Conservation (phyloP, 2,329 filamentous ascomycete genomes). For the Calonectria pseudoreteaudii region DNA sequence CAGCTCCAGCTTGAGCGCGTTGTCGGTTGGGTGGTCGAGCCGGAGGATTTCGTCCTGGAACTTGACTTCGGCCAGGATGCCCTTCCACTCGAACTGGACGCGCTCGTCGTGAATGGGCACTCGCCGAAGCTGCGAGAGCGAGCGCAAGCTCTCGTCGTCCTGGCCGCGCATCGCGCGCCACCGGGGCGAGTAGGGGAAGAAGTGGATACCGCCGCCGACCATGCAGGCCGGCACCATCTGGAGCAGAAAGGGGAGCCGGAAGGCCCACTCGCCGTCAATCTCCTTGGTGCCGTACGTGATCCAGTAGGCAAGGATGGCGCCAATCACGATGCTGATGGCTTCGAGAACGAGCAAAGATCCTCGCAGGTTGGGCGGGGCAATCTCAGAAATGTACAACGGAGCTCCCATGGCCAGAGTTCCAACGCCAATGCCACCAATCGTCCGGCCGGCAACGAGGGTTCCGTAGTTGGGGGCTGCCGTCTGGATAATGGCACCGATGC, state of each 20-base stretch:
- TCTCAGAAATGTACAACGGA: constrained; percentile 48
- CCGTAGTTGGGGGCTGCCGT: constrained; percentile 43
- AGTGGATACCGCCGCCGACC: constrained; percentile 54
- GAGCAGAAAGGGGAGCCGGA: constrained; percentile 59
- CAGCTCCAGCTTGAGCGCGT: constrained; percentile 57
- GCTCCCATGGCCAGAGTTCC: constrained; percentile 46
- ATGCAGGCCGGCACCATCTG: constrained; percentile 45
- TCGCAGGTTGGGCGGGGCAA: constrained; percentile 51
- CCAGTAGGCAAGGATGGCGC: constrained; percentile 65
- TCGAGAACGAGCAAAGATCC: constrained; percentile 61
- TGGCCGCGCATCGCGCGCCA: constrained; percentile 56
- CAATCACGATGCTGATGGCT: constrained; percentile 62
- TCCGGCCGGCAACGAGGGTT: constrained; percentile 41
- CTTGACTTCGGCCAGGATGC: constrained; percentile 61
- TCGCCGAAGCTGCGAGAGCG: constrained; percentile 52
- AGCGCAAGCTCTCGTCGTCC: constrained; percentile 52
- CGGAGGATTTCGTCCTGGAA: constrained; percentile 51
- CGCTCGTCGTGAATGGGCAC: constrained; percentile 56
- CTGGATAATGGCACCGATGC: constrained; percentile 56
- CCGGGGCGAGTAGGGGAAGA: constrained; percentile 59
- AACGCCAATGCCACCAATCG: constrained; percentile 46
- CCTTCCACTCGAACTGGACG: constrained; percentile 60
- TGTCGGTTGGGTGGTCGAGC: constrained; percentile 15
- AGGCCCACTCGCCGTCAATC: constrained; percentile 55
- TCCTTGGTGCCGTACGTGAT: constrained; percentile 63